Conservation (phyloP, 2,329 filamentous ascomycete species). For the Simplicillium aogashimaense region DNA sequence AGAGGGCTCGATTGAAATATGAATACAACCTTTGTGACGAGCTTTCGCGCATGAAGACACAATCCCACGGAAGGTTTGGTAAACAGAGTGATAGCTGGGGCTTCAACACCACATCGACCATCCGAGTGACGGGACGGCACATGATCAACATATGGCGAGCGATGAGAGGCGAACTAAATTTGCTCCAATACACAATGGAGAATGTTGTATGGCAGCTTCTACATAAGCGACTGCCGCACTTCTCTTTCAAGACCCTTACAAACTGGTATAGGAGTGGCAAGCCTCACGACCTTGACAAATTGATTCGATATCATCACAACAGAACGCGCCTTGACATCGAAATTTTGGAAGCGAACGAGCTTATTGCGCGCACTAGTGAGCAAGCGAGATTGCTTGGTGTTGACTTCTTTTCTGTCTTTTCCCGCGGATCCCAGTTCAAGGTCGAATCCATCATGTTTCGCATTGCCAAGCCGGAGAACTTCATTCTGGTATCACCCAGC, state of each 20-base stretch:
- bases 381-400: conserved; percentile 88
- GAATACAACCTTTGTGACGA: conserved; percentile 88
- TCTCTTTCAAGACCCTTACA: conserved; percentile 69
- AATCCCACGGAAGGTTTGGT: conserved; percentile 74
- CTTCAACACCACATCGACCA: conserved; percentile 86
- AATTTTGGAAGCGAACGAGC: conserved; percentile 81
- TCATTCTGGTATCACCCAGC: conserved; percentile 80
- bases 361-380: conserved; percentile 82
- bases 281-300: conserved; percentile 59
- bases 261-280: conserved; percentile 67
- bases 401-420: conserved; percentile 95
- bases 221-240: conserved; percentile 81
- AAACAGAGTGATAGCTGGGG: conserved; percentile 88
- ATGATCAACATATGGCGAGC: conserved; percentile 97
- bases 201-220: conserved; percentile 89
- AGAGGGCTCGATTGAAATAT: conserved; percentile 76
- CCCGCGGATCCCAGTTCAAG: conserved; percentile 92
- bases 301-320: conserved; percentile 67
- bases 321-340: conserved; percentile 78
- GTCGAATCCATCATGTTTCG: conserved; percentile 98
- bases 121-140: conserved; percentile 85
- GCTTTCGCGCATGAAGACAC: conserved; percentile 76
- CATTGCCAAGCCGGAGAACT: conserved; percentile 95
- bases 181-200: conserved; percentile 93
- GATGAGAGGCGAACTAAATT: conserved; percentile 84